Evolutionary conservation across 148 eudicot genomes (phyloP).

Genomic region (Linanthus parryae): DNA sequence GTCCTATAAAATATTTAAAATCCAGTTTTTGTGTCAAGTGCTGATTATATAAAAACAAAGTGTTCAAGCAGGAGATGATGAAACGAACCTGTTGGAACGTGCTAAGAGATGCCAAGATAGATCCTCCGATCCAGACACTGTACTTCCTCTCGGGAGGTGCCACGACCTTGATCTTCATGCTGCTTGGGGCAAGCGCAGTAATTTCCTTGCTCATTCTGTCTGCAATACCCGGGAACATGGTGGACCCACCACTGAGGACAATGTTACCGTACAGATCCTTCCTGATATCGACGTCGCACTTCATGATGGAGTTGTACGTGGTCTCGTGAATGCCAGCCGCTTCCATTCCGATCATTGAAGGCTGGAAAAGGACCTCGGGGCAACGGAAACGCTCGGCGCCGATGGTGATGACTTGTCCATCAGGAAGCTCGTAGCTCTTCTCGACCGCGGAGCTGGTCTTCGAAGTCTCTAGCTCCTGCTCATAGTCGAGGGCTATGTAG

Average conservation of each 20-base stretch:
- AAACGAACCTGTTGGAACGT: slow-evolving; percentile 85
- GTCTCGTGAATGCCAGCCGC: slow-evolving; percentile 12
- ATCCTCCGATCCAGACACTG: slow-evolving; percentile 93
- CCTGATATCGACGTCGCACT: slow-evolving; percentile 13
- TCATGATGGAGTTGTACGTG: slow-evolving; percentile 10
- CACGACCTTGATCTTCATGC: slow-evolving; percentile 51
- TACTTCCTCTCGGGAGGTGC: slow-evolving; percentile 97
- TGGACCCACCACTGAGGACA: slow-evolving; percentile 14
- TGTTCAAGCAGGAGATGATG: too few species aligned
- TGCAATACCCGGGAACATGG: slow-evolving; percentile 21
- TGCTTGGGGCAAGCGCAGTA: slow-evolving; percentile 16
- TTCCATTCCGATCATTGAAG: slow-evolving; percentile 14
- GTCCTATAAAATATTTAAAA: too few species aligned
- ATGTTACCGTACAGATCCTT: slow-evolving; percentile 11
- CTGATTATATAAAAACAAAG: too few species aligned
- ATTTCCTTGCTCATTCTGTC: slow-evolving; percentile 22
- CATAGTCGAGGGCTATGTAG: slow-evolving; percentile 17
- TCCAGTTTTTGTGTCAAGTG: too few species aligned
- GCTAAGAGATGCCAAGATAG: slow-evolving; percentile 86
- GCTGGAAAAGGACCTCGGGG: slow-evolving; percentile 14
- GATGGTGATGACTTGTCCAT: slow-evolving; percentile 9
- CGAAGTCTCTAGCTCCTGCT: slow-evolving; percentile 17
- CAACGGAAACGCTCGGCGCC: slow-evolving; percentile 14
- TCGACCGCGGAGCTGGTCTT: slow-evolving; percentile 18
- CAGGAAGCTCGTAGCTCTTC: slow-evolving; percentile 17